These are phyloP conservation scores for Geotrichum phurueaensis DNA, from an alignment of 1,139 yeast species.

Conservation along the genomic window DNA sequence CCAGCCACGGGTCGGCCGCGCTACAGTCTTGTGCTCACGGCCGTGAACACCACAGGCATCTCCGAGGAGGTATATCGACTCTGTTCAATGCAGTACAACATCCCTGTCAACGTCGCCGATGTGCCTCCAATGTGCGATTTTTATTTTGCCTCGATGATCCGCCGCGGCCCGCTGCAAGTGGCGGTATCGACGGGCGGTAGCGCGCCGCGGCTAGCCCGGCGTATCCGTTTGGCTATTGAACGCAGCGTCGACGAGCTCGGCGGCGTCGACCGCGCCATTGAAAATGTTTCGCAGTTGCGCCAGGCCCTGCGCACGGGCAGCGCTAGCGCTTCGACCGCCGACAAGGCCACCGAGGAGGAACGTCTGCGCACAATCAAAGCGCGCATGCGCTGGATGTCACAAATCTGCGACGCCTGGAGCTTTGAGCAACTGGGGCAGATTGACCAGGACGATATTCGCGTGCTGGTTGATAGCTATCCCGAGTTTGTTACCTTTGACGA, in stretches of 20 bases:
- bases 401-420: conserved; percentile 55
- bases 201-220: conserved; percentile 67
- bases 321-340: conserved; percentile 7
- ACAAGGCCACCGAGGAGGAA: conserved; percentile 27
- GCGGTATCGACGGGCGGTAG: conserved; percentile 83
- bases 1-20: conserved; percentile 23
- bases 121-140: conserved; percentile 79
- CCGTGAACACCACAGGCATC: conserved; percentile 64
- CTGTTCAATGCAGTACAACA: conserved; percentile 42
- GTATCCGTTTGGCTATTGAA: conserved; percentile 57
- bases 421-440: conserved; percentile 54
- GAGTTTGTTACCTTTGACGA: conserved; percentile 4
- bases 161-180: conserved; percentile 70
- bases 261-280: conserved; percentile 48
- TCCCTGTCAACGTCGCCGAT: conserved; percentile 81
- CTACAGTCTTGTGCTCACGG: conserved; percentile 66
- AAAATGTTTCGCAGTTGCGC: conserved; percentile 56
- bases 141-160: conserved; percentile 75
- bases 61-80: conserved; percentile 55
- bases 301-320: conserved; percentile 41
- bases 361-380: conserved; percentile 43
- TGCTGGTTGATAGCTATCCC: conserved; percentile 29
- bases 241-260: conserved; percentile 34
- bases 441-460: conserved; percentile 26
- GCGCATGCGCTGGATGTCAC: conserved; percentile 70